Percentiles rank a stretch among this genome's conserved stretches.
Evolutionary conservation across 257 asterid species (phyloP).

Genomic region (Lycium ferocissimum): DNA sequence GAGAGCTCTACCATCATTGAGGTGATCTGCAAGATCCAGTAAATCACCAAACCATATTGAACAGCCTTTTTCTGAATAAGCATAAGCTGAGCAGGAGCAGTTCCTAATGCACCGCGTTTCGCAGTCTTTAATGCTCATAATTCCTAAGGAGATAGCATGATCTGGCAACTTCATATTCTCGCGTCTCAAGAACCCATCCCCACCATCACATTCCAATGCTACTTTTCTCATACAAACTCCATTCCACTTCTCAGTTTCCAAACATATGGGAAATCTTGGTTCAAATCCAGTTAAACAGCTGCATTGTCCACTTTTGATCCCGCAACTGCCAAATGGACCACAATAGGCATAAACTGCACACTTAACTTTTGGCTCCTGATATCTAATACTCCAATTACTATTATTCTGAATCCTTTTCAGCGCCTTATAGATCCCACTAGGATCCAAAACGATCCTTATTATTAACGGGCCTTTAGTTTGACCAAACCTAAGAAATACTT

Average conservation of each 20-base stretch:
- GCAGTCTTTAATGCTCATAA: neutral
- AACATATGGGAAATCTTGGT: neutral
- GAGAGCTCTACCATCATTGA: no score
- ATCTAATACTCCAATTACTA: neutral
- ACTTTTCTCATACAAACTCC: constrained; percentile 8
- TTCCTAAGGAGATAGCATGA: neutral
- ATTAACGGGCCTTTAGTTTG: neutral
- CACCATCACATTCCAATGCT: constrained; percentile 10
- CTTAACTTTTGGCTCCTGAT: neutral
- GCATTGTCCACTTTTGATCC: neutral
- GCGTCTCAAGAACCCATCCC: neutral
- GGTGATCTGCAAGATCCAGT: no score
- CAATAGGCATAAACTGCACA: neutral
- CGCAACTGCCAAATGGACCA: constrained; percentile 17
- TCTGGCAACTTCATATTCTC: neutral
- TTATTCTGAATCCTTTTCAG: neutral
- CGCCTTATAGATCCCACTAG: neutral
- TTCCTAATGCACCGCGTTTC: no score
- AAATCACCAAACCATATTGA: no score
- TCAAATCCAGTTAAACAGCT: neutral
- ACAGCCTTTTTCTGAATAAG: no score
- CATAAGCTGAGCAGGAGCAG: no score
- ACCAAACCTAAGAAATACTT: neutral
- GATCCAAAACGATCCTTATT: neutral
- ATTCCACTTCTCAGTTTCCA: neutral